phyloP scores from a whole-genome alignment of 148 eudicot species.

The Persicaria maculosa region DNA sequence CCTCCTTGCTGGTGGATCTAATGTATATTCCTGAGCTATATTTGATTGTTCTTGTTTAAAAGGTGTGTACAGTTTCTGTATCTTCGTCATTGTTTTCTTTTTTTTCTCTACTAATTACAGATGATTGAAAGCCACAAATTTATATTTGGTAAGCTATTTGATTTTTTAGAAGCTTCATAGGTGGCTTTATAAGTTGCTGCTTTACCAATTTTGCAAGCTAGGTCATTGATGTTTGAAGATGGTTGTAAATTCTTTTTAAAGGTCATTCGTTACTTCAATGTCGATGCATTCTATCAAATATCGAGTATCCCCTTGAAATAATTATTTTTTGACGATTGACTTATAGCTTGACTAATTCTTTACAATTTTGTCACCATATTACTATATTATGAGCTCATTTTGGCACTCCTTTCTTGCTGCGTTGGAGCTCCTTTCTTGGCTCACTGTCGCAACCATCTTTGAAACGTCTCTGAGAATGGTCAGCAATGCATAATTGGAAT shows the following conservation, averaged over 20 bases:
- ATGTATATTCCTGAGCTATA: neutral
- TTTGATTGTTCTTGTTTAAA: neutral
- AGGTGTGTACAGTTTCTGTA: neutral
- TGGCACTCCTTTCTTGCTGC: neutral
- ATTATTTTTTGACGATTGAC: neutral
- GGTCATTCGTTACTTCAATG: neutral
- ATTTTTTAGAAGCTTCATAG: neutral
- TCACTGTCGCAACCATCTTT: neutral
- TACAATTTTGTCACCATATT: neutral
- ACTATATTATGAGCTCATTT: neutral
- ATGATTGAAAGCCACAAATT: neutral
- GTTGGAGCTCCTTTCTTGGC: neutral
- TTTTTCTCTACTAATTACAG: neutral
- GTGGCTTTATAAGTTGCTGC: neutral
- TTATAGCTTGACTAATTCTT: neutral
- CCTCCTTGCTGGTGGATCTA: neutral
- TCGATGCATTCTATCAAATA: neutral
- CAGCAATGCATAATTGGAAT: neutral
- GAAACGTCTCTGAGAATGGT: neutral
- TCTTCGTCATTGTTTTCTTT: neutral
- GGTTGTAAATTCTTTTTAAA: neutral
- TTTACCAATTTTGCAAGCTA: neutral
- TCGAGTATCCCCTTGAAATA: neutral
- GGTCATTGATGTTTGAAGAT: neutral
- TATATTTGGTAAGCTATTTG: neutral